Evolutionary conservation across 2,329 filamentous ascomycete genomes (phyloP).

Genomic region (Sphaerostilbella broomeana): DNA sequence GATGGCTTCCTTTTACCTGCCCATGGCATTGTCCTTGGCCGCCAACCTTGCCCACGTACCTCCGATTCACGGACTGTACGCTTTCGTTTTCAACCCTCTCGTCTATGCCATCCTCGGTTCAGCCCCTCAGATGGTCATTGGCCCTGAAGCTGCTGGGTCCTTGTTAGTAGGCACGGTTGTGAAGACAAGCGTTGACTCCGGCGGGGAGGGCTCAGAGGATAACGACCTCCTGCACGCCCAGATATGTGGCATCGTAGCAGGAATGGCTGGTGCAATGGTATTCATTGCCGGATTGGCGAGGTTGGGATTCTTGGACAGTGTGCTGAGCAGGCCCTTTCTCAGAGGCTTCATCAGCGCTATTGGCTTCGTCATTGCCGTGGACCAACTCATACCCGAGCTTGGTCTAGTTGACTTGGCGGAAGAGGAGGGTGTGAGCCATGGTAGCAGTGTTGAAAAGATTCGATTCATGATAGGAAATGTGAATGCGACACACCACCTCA

Average conservation of each 20-base stretch:
- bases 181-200: constrained; percentile 65
- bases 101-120: constrained; percentile 88
- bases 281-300: constrained; percentile 79
- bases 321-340: constrained; percentile 85
- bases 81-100: constrained; percentile 87
- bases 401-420: constrained; percentile 65
- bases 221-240: constrained; percentile 64
- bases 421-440: constrained; percentile 63
- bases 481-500: constrained; percentile 63
- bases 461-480: constrained; percentile 67
- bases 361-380: constrained; percentile 90
- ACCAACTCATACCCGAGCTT: constrained; percentile 87
- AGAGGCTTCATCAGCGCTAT: constrained; percentile 96
- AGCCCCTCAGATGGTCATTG: constrained; percentile 87
- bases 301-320: constrained; percentile 88
- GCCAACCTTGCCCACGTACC: constrained; percentile 89
- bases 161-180: constrained; percentile 84
- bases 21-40: constrained; percentile 90
- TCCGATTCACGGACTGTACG: constrained; percentile 88
- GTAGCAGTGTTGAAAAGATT: constrained; percentile 80
- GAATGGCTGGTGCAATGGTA: constrained; percentile 81
- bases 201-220: constrained; percentile 55
- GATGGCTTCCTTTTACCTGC: constrained; percentile 98
- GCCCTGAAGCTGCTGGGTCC: constrained; percentile 89
- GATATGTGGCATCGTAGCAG: constrained; percentile 81